Conservation (phyloP, 805 yeast species). For the Yamadazyma philogaea region DNA sequence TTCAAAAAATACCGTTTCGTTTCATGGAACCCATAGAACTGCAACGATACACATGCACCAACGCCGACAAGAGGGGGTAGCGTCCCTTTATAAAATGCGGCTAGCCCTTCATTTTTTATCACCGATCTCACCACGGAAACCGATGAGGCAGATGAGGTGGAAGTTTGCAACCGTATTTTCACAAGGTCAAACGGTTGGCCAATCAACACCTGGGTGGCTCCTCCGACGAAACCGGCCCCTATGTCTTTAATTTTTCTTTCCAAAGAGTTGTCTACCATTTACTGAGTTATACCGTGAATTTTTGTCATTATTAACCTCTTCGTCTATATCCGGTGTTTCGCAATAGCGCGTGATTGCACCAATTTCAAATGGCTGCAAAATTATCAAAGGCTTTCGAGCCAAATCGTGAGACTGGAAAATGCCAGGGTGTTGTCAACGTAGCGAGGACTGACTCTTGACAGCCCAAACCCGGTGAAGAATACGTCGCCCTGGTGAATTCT, state of each 20-base stretch:
- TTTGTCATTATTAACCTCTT: too few relatives aligned
- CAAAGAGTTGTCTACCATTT: slow-evolving; percentile 31
- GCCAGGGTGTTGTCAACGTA: not conserved
- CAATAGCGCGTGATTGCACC: slow-evolving; percentile 8
- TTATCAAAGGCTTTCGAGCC: not conserved
- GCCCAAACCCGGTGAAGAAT: not conserved
- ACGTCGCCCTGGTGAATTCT: not conserved
- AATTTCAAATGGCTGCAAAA: slow-evolving; percentile 1
- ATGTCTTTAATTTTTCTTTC: slow-evolving; percentile 39
- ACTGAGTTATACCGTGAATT: too few relatives aligned
- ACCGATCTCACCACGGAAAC: slow-evolving; percentile 33
- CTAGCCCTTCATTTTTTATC: slow-evolving; percentile 37
- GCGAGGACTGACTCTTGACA: not conserved
- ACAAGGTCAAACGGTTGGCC: slow-evolving; percentile 48
- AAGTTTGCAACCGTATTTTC: slow-evolving; percentile 41
- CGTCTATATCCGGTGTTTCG: slow-evolving; percentile 2
- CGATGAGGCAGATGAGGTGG: slow-evolving; percentile 26
- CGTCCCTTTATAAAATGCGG: slow-evolving; percentile 46
- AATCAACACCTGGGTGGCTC: slow-evolving; percentile 45
- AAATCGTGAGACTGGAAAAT: not conserved
- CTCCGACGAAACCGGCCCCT: slow-evolving; percentile 45
- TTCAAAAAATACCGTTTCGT: slow-evolving; percentile 55
- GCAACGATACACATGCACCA: slow-evolving; percentile 64
- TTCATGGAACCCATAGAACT: slow-evolving; percentile 70
- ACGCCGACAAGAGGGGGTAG: slow-evolving; percentile 45